Conservation (phyloP, 192 early-diverging fungal species). For the Gigaspora rosea region DNA sequence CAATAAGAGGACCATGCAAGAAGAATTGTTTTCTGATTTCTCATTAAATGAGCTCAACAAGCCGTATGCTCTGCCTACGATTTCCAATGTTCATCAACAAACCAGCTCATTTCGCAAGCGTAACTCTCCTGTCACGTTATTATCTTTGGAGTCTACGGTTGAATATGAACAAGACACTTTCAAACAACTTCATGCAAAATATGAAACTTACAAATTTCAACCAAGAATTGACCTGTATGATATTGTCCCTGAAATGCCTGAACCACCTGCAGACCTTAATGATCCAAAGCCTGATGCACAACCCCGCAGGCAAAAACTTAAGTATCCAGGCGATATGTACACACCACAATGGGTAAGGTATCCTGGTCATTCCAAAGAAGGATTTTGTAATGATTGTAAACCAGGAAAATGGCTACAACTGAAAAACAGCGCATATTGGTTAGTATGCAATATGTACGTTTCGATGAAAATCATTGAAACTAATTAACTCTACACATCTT, state of each 20-base stretch:
- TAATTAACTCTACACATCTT: neutral
- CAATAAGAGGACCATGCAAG: no score
- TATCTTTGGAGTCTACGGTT: no score
- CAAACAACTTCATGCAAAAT: no score
- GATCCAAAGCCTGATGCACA: neutral
- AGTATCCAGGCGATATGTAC: conserved; percentile 73
- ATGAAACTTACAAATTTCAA: no score
- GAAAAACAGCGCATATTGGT: conserved; percentile 88
- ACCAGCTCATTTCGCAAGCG: no score
- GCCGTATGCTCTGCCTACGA: no score
- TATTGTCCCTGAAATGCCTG: neutral
- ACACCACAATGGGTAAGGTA: conserved; percentile 84
- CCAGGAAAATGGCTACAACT: conserved; percentile 87
- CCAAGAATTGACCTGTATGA: no score
- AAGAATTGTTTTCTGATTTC: no score
- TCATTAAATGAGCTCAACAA: no score
- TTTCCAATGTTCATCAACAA: no score
- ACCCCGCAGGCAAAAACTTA: conserved; percentile 66
- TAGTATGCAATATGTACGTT: conserved; percentile 4
- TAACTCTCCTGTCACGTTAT: no score
- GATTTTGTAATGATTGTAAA: conserved; percentile 79
- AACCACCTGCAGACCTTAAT: conserved; percentile 12
- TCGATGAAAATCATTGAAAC: neutral
- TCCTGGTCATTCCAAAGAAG: conserved; percentile 75
- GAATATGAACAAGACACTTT: no score